Conservation (phyloP, 441 rosid species). For the Adansonia gregorii region DNA sequence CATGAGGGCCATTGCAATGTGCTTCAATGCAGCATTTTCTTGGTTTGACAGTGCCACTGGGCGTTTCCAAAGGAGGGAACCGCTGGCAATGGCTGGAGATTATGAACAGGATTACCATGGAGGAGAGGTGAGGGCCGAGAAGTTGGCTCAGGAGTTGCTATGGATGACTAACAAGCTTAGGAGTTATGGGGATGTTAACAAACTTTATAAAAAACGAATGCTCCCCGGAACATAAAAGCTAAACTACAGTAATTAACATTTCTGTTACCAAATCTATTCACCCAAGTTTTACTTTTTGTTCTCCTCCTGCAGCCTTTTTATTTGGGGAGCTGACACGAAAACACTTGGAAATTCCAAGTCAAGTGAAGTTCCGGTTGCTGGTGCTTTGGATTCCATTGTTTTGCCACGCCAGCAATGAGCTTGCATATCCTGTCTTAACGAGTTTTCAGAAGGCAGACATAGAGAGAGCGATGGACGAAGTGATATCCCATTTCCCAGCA, state of each 20-base stretch:
- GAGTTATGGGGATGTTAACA: conserved; percentile 55
- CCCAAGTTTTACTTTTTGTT: not conserved
- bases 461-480: conserved; percentile 70
- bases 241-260: not conserved
- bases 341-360: conserved; percentile 34
- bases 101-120: conserved; percentile 32
- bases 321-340: conserved; percentile 52
- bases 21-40: conserved; percentile 43
- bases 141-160: conserved; percentile 69
- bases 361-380: conserved; percentile 68
- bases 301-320: conserved; percentile 46
- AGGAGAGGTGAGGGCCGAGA: conserved; percentile 57
- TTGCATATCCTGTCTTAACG: conserved; percentile 53
- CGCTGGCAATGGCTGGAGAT: too few species aligned
- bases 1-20: conserved; percentile 49
- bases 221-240: too few species aligned
- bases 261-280: not conserved
- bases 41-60: conserved; percentile 33
- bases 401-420: conserved; percentile 65
- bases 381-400: conserved; percentile 65
- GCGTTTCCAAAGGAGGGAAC: conserved; percentile 31
- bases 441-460: conserved; percentile 51
- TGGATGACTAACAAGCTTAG: conserved; percentile 65
- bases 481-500: conserved; percentile 52
- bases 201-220: too few species aligned